Evolutionary conservation across 306 rosid species (phyloP), one percentile per base, ranked within the genome.

Genomic region (Erythrophleum fordii): DNA sequence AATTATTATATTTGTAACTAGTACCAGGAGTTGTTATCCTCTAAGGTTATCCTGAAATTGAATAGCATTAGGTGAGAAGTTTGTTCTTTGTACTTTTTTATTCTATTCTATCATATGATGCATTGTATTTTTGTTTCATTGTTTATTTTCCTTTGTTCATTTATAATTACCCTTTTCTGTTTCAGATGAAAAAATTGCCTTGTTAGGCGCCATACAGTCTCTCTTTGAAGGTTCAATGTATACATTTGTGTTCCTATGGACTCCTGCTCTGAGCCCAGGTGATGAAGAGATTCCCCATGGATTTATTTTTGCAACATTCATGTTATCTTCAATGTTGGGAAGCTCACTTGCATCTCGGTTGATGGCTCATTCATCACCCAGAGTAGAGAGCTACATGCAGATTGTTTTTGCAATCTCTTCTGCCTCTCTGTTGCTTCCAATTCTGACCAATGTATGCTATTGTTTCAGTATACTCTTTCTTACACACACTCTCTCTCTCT

Each of bases 201-300:
- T 94, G 72, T 84, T 94, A 72, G 98, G 98, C 73, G 98, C 97
- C 8, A 92, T 94, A 75, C 98, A 94, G 85, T 94, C 98, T 67
- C 89, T 94, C 65, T 94, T 94, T 82, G 98, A 94, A 92, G 98
- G 98, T 78, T 94, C 98, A 11, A 92, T 94, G 98, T 92, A 94
- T 69, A 94, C 98, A 46, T 94, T 92, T 81, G 92, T 94, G 87
- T 92, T 94, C 77, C 93, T 94, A 5, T 94, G 98, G 98, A 94
- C 98, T 84, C 98, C 98, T 69, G 98, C 97, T 55, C 66, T 94
- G 84, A 94, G 98, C 87, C 98, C 98, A 82, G 90, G 92, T 73
- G 95, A 88, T 4, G 98, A 94, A 84, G 98, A 92, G 8, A 92
- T 94, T 80, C 98, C 98, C 51, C 98, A 94, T 69, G 98, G 98